phyloP scores from a whole-genome alignment of 2,329 filamentous ascomycete genomes.

The Xylariaceae sp. region DNA sequence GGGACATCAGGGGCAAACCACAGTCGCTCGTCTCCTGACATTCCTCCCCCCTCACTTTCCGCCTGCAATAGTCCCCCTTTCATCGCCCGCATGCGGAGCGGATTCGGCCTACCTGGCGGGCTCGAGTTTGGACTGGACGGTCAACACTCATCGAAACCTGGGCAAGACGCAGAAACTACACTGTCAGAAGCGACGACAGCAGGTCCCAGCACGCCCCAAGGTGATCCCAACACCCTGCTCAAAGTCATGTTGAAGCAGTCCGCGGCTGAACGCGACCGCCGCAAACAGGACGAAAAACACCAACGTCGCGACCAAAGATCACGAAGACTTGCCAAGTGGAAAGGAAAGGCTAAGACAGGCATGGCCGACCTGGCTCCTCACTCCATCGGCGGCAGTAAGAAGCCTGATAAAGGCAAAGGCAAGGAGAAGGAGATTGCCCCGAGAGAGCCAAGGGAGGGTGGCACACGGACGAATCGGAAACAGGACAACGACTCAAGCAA shows the following conservation, averaged over 20 bases:
- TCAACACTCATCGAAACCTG: constrained; percentile 24
- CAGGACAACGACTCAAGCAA: constrained; percentile 34
- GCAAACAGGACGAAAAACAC: constrained; percentile 34
- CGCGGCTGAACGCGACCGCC: constrained; percentile 30
- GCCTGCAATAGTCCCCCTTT: constrained; percentile 27
- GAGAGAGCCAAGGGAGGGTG: background rate
- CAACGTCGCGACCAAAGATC: constrained; percentile 26
- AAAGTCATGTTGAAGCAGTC: constrained; percentile 32
- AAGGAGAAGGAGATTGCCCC: constrained; percentile 10
- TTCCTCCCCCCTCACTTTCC: background rate
- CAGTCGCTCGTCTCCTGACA: constrained; percentile 7
- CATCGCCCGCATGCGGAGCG: constrained; percentile 25
- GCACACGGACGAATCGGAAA: background rate
- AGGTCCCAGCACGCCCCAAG: constrained; percentile 7
- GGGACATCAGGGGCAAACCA: constrained; percentile 8
- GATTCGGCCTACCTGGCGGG: constrained; percentile 14
- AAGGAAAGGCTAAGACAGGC: constrained; percentile 27
- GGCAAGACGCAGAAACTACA: constrained; percentile 12
- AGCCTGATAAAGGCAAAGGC: constrained; percentile 26
- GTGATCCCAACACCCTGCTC: constrained; percentile 25
- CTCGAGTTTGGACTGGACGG: constrained; percentile 38
- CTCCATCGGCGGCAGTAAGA: background rate
- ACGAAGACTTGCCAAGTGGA: constrained; percentile 23
- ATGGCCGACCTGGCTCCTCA: background rate
- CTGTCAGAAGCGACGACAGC: constrained; percentile 4